Percentiles rank a stretch among this genome's conserved stretches.
Evolutionary conservation across 163 green algal genomes (phyloP).

Genomic region (Chlorella variabilis): DNA sequence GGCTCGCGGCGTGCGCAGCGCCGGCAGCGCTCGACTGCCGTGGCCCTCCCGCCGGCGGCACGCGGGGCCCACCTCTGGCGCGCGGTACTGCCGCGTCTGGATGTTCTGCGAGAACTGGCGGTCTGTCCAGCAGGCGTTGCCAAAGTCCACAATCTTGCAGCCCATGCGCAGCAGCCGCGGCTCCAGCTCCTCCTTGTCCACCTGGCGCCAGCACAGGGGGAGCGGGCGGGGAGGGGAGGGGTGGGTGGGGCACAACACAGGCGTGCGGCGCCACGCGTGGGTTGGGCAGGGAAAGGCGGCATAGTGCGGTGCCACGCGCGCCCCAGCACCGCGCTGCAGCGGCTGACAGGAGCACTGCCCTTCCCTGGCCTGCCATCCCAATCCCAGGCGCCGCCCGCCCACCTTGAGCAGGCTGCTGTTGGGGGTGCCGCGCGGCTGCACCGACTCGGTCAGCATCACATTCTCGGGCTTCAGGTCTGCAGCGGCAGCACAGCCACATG

Average conservation of each 20-base stretch:
- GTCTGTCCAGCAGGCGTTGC: constrained; percentile 98
- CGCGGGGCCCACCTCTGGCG: constrained; percentile 72
- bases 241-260: too few relatives aligned
- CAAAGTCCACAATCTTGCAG: constrained; percentile 98
- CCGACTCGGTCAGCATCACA: constrained; percentile 86
- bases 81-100: constrained; percentile 97
- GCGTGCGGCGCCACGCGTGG: too few relatives aligned
- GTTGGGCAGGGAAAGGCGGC: too few relatives aligned
- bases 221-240: background rate
- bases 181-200: constrained; percentile 45
- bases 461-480: constrained; percentile 99
- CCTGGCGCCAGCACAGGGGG: background rate
- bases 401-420: background rate
- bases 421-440: constrained; percentile 24
- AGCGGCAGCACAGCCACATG: background rate
- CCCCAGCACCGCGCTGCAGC: too few relatives aligned
- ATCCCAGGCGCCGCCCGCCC: background rate
- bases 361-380: background rate
- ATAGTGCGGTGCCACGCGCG: too few relatives aligned
- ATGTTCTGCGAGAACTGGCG: constrained; percentile 97
- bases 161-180: constrained; percentile 61
- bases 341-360: too few relatives aligned
- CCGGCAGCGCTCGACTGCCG: too few relatives aligned
- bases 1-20: too few relatives aligned
- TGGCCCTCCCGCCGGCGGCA: too few relatives aligned